These are phyloP conservation scores for Theobroma grandiflorum DNA, from an alignment of 441 rosid species.

Conservation along the genomic window DNA sequence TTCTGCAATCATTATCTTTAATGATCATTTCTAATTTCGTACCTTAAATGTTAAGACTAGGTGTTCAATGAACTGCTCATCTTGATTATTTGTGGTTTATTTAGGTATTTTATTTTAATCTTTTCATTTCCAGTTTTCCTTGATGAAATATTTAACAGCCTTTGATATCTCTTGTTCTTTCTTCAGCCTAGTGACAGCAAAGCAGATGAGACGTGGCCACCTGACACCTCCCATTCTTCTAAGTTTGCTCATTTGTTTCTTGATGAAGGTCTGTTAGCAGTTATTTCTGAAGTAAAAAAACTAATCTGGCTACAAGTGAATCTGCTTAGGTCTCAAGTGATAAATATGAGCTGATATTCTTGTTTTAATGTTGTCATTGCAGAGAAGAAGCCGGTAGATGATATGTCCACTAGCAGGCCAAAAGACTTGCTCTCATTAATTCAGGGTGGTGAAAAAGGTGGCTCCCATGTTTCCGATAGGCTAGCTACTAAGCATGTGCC, in stretches of 20 bases:
- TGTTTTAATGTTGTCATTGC: conserved; percentile 33
- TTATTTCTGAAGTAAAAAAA: conserved; percentile 16
- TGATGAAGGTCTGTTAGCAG: conserved; percentile 77
- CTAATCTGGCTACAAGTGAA: conserved; percentile 3
- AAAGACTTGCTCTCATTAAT: conserved; percentile 79
- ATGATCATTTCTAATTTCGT: neutral
- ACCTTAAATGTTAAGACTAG: neutral
- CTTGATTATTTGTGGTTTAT: conserved; percentile 3
- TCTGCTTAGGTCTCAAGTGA: neutral
- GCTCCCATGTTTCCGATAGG: conserved; percentile 52
- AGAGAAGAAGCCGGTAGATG: conserved; percentile 73
- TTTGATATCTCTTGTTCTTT: conserved; percentile 30
- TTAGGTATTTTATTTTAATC: neutral
- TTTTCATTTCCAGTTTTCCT: neutral
- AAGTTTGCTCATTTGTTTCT: conserved; percentile 90
- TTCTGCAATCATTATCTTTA: no score
- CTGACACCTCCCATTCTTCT: conserved; percentile 68
- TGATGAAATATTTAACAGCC: neutral
- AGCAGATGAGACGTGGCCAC: conserved; percentile 54
- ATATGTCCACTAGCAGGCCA: conserved; percentile 52
- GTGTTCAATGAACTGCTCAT: neutral
- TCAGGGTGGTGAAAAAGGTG: conserved; percentile 73
- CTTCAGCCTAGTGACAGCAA: conserved; percentile 58
- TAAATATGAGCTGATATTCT: conserved; percentile 1
- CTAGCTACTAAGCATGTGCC: conserved; percentile 38